Base-by-base conservation (phyloP, 768 basidiomycete genomes). In the Crucibulum laeve region DNA sequence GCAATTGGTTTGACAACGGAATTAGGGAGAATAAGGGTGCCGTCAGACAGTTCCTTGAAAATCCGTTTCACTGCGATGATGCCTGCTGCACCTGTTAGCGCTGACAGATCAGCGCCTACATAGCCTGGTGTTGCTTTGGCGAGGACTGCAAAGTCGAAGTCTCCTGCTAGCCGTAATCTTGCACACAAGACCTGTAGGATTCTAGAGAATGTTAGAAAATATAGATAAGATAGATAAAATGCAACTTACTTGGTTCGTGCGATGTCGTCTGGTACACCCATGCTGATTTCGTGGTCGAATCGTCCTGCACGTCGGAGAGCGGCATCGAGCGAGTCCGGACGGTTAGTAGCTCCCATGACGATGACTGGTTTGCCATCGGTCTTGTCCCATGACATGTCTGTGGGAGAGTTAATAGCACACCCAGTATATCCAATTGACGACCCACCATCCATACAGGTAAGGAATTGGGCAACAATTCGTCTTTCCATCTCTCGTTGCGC, bases 401-500 rank as follows among this genome's bases (percentile, higher is more conserved):
- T 28, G 11, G 19, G 11, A 25, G 21, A 18, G 28, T 47, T 41
- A 44, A 37, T 28, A 32, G 44, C 3, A 43, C 17, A 3, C 13
- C 14, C n/a, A 11, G 22, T 23, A 19, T 8, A 11, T 28, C 10
- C 36, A 25, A 43, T 25, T 3, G 14, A 40, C 18, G 35, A 4
- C 30, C 24, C 53, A 96, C 95, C 95, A 61, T 99, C 96, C 91
- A 99, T 96, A 68, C 95, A 97, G 0, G 95, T 98, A 43, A 98
- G 64, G 51, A 99, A 89, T 60, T 99, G 96, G 0, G 95, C 95
- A 7, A 99, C 95, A 40, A 99, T 98, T 10, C 96, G 77, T 35
- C 94, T 69, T 57, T 98, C 96, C 96, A 97, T 98, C 66, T 98
- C 96, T 44, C 95, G 74, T 56, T 99, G 96, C 0, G 96, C 95